Percentiles rank a stretch among this genome's conserved stretches.
Evolutionary conservation across 1,139 yeast genomes (phyloP).

Genomic region (Sugiyamaella neomexicana): DNA sequence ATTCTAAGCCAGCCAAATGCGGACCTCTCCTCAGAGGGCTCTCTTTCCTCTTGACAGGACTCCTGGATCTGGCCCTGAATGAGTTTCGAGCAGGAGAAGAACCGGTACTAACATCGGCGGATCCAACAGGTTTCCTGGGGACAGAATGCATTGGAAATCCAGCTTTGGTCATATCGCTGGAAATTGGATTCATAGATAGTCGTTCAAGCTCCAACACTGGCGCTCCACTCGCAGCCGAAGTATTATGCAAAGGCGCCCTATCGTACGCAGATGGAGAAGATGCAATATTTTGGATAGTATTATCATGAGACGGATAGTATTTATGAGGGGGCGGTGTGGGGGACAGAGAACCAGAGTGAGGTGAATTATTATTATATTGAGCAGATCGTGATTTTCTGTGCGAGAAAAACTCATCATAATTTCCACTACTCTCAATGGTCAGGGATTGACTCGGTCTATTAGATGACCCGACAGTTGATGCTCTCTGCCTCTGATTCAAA

Average conservation of each 20-base stretch:
- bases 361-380: background rate
- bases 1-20: too few relatives aligned
- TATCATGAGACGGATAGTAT: background rate
- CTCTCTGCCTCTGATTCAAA: background rate
- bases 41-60: background rate
- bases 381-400: background rate
- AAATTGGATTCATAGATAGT: background rate
- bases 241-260: background rate
- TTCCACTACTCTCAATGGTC: background rate
- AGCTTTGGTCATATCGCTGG: constrained; percentile 15
- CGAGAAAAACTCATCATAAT: background rate
- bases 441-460: background rate
- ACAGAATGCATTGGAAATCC: constrained; percentile 11
- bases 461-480: background rate
- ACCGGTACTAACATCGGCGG: background rate
- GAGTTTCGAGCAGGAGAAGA: background rate
- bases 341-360: background rate
- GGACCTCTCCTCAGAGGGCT: background rate
- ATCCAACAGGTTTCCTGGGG: constrained; percentile 10
- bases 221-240: background rate
- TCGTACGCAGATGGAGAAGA: background rate
- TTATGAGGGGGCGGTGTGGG: background rate
- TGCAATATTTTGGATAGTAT: background rate
- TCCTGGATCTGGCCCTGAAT: constrained; percentile 4
- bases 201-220: constrained; percentile 2